These are phyloP conservation scores for Phalaenopsis aphrodite DNA, from an alignment of 106 monocot species.

Conservation along the genomic window DNA sequence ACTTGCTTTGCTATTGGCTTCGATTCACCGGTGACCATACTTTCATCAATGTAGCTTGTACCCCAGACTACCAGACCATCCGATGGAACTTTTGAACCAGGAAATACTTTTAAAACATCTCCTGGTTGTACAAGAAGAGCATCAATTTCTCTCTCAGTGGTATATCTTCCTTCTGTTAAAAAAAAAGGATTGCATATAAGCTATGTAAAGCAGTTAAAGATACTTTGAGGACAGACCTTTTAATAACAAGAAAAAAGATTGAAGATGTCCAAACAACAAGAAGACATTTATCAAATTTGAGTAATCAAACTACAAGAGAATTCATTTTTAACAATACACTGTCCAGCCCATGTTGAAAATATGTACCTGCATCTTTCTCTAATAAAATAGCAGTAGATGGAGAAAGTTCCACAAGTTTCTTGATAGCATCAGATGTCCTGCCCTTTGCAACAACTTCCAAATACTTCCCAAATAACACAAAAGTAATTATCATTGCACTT, in stretches of 20 bases:
- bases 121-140: constrained; percentile 76
- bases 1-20: constrained; percentile 53
- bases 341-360: background rate
- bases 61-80: constrained; percentile 88
- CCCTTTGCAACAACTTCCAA: constrained; percentile 96
- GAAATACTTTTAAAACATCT: constrained; percentile 80
- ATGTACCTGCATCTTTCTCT: constrained; percentile 62
- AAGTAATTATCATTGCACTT: constrained; percentile 95
- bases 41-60: constrained; percentile 83
- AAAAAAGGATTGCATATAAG: constrained; percentile 11
- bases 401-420: constrained; percentile 87
- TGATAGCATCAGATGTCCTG: constrained; percentile 90
- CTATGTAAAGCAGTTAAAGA: background rate
- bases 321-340: background rate
- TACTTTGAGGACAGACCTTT: background rate
- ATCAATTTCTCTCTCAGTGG: constrained; percentile 85
- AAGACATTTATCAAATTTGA: background rate
- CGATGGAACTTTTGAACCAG: constrained; percentile 83
- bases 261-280: background rate
- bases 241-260: background rate
- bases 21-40: constrained; percentile 98
- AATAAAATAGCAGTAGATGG: constrained; percentile 85
- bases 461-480: constrained; percentile 94
- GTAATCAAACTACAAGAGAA: background rate
- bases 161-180: constrained; percentile 48